A percentile compares a stretch with the other conserved stretches of the same genome.
These are phyloP conservation scores for Aphanomyces stellatus DNA, from an alignment of 352 stramenopile genomes.

Conservation along the genomic window DNA sequence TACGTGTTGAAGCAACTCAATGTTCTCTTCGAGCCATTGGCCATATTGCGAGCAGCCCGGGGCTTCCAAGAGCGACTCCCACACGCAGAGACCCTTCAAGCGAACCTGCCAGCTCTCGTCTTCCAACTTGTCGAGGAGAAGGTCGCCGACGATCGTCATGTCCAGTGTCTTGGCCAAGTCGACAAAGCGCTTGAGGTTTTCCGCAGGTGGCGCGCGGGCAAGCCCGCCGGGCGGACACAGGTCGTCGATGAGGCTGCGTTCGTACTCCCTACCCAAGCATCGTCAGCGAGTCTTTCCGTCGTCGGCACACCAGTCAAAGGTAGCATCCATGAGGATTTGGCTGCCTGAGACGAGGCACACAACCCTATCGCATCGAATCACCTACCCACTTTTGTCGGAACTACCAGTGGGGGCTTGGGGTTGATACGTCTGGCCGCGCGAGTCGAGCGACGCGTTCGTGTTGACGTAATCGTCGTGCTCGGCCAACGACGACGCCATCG, in stretches of 20 bases:
- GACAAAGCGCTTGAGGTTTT: slow-evolving; percentile 76
- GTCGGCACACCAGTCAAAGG: not conserved
- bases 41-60: slow-evolving; percentile 52
- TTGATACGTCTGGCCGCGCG: slow-evolving; percentile 63
- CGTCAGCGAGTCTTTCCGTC: not conserved
- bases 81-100: slow-evolving; percentile 75
- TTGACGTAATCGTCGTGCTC: slow-evolving; percentile 78
- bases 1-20: slow-evolving; percentile 72
- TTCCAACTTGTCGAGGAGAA: slow-evolving; percentile 81
- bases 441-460: slow-evolving; percentile 41
- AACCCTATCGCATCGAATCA: not conserved
- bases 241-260: slow-evolving; percentile 77
- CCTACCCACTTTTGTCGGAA: slow-evolving; percentile 65
- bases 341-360: not conserved
- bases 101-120: slow-evolving; percentile 75
- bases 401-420: slow-evolving; percentile 49
- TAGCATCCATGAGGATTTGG: too few relatives aligned
- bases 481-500: slow-evolving; percentile 79
- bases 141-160: slow-evolving; percentile 74
- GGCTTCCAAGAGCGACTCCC: slow-evolving; percentile 66
- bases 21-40: slow-evolving; percentile 77
- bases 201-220: slow-evolving; percentile 56
- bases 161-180: slow-evolving; percentile 81
- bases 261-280: slow-evolving; percentile 48
- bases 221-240: slow-evolving; percentile 69